Base-by-base conservation (phyloP, 2,329 filamentous ascomycete genomes). In the Westerdykella sp. region DNA sequence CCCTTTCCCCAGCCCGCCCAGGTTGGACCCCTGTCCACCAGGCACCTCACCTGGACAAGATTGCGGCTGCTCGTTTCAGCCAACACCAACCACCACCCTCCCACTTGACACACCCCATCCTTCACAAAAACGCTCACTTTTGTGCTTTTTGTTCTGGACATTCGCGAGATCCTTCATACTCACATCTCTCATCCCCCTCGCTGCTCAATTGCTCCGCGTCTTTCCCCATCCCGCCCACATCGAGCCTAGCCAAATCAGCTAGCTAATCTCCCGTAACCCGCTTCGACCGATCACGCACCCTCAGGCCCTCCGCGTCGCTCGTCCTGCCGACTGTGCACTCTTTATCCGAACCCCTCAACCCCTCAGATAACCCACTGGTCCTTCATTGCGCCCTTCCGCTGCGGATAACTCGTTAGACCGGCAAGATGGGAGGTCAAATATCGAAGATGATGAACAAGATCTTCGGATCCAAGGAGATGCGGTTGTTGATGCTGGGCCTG, bases 391-490 rank as follows among this genome's bases (percentile, higher is more conserved):
- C 10, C 32, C 13, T 13, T 12, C 32, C 5, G 4, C 6, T 35
- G 7, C 12, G 15, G 9, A 6, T 7, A 4, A 3, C 32, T 35
- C 10, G 6, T 15, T 23, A 41, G 67, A 48, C 73, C 47, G 75
- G 73, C 75, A 83, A 61, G 47, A 97, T 97, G 91, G 91, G 91
- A 68, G 86, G 79, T 57, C 82, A 85, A 70, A 77, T 96, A 67
- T 95, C 88, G 54, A 95, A 95, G 73, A 85, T 95, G 75, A 87
- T 96, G 87, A 85, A 85, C 75, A 96, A 95, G 84, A 89, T 97
- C 79, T 97, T 96, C 75, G 91, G 91, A 75, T 94, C 88, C 44
- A 95, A 95, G 76, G 93, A 97, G 74, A 97, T 97, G 89, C 87
- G 93, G 60, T 79, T 98, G 66, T 76, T 97, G 66, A 98, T 98